Evolutionary conservation across 208 protist genomes (phyloP).

Genomic region (Zelonia costaricensis): DNA sequence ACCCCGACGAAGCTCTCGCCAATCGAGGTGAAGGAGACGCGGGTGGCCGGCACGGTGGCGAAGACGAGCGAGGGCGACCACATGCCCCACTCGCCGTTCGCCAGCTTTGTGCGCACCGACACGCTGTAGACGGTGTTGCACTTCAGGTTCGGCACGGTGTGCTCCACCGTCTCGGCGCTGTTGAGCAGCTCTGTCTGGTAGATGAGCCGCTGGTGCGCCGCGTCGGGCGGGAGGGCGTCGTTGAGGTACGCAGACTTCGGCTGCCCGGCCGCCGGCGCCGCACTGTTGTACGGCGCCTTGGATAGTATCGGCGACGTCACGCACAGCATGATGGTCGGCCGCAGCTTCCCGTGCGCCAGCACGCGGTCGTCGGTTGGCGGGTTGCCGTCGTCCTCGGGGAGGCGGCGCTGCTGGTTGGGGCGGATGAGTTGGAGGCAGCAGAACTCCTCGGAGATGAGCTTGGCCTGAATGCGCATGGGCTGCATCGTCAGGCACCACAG

Average conservation of each 20-base stretch:
- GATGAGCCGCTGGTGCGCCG: conserved; percentile 72
- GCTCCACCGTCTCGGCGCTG: conserved; percentile 53
- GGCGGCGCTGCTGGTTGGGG: conserved; percentile 67
- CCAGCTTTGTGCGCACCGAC: conserved; percentile 86
- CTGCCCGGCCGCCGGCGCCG: background rate
- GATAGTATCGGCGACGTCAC: conserved; percentile 84
- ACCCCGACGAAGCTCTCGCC: conserved; percentile 84
- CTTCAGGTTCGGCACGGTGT: conserved; percentile 86
- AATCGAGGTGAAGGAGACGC: conserved; percentile 79
- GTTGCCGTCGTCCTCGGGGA: conserved; percentile 91
- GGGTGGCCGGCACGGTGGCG: conserved; percentile 81
- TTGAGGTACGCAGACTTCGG: conserved; percentile 50
- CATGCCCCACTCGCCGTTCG: conserved; percentile 89
- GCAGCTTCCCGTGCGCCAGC: conserved; percentile 56
- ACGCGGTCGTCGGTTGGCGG: conserved; percentile 40
- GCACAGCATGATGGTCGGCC: conserved; percentile 86
- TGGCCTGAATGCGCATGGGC: conserved; percentile 79
- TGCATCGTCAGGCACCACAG: conserved; percentile 92
- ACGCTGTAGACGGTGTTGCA: conserved; percentile 88
- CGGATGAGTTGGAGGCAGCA: conserved; percentile 73
- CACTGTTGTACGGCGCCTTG: conserved; percentile 59
- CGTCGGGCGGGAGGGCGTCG: conserved; percentile 72
- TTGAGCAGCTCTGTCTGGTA: conserved; percentile 87
- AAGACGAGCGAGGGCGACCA: conserved; percentile 84
- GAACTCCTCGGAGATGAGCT: conserved; percentile 92